These are phyloP conservation scores for Clavispora vitiphila DNA, from an alignment of 805 yeast genomes.

Conservation along the genomic window DNA sequence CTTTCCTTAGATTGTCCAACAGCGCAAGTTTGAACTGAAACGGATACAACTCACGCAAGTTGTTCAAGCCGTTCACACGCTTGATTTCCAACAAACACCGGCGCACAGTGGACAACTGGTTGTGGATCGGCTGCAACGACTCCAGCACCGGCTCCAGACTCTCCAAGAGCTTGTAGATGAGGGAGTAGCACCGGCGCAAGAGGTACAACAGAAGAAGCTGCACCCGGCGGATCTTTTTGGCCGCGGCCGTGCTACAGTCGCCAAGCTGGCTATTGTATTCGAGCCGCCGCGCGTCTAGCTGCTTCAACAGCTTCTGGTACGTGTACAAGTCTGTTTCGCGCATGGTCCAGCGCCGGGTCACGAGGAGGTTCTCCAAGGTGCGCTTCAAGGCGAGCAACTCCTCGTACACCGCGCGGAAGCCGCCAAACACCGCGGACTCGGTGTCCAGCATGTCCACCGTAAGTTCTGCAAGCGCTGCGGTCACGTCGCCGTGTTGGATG, in stretches of 20 bases:
- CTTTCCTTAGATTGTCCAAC: constrained; percentile 77
- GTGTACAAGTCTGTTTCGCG: constrained; percentile 90
- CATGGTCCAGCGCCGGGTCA: constrained; percentile 96
- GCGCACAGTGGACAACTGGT: constrained; percentile 87
- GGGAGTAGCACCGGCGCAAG: constrained; percentile 85
- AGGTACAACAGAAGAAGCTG: constrained; percentile 61
- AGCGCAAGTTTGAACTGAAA: constrained; percentile 92
- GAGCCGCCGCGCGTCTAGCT: constrained; percentile 68
- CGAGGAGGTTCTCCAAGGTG: constrained; percentile 73
- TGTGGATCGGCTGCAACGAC: constrained; percentile 87
- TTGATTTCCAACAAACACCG: constrained; percentile 85
- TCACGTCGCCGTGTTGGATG: constrained; percentile 35
- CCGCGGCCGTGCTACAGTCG: constrained; percentile 14
- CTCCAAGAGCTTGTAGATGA: constrained; percentile 82
- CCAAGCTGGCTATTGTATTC: constrained; percentile 19
- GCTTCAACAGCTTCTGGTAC: constrained; percentile 69
- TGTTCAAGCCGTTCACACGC: constrained; percentile 86
- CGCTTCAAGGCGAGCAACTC: constrained; percentile 61
- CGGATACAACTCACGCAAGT: constrained; percentile 87
- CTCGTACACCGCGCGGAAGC: constrained; percentile 52
- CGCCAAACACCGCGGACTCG: constrained; percentile 6
- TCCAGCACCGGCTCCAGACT: constrained; percentile 95
- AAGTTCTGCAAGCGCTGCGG: constrained; percentile 19
- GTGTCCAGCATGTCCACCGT: constrained; percentile 37
- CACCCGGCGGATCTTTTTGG: constrained; percentile 23